Conservation (phyloP, 345 rosid species). For the Gynandropsis gynandra region DNA sequence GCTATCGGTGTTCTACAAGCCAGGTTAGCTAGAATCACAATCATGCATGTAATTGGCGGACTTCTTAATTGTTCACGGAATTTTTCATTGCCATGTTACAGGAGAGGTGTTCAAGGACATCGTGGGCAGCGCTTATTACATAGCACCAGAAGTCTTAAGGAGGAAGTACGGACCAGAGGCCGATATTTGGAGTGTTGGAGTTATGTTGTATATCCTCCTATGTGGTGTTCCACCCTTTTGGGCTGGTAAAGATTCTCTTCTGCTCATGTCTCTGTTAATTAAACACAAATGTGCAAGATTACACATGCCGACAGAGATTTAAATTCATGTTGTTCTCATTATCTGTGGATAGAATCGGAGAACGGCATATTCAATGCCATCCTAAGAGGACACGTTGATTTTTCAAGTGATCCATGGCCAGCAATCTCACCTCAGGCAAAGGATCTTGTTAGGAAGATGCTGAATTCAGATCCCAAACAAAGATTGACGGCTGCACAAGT, state of each 20-base stretch:
- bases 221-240: conserved; percentile 72
- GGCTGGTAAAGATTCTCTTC: conserved; percentile 41
- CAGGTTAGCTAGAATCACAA: conserved; percentile 31
- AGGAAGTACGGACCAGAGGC: conserved; percentile 63
- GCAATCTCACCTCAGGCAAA: conserved; percentile 47
- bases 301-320: conserved; percentile 1
- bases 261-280: neutral
- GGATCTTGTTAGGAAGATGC: conserved; percentile 56
- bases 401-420: conserved; percentile 63
- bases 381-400: conserved; percentile 42
- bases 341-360: conserved; percentile 41
- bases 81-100: conserved; percentile 15
- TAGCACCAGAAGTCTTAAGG: conserved; percentile 72
- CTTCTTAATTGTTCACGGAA: neutral
- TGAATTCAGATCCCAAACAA: conserved; percentile 53
- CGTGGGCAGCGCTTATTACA: conserved; percentile 78
- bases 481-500: conserved; percentile 52
- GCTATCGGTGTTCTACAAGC: conserved; percentile 59
- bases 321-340: conserved; percentile 5
- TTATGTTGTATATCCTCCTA: conserved; percentile 55
- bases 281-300: neutral
- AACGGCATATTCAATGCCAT: conserved; percentile 59
- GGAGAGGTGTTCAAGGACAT: conserved; percentile 62
- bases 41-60: conserved; percentile 1
- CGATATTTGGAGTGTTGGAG: conserved; percentile 70